These are phyloP conservation scores for Suillus brevipes DNA, from an alignment of 768 basidiomycete species.

Conservation along the genomic window DNA sequence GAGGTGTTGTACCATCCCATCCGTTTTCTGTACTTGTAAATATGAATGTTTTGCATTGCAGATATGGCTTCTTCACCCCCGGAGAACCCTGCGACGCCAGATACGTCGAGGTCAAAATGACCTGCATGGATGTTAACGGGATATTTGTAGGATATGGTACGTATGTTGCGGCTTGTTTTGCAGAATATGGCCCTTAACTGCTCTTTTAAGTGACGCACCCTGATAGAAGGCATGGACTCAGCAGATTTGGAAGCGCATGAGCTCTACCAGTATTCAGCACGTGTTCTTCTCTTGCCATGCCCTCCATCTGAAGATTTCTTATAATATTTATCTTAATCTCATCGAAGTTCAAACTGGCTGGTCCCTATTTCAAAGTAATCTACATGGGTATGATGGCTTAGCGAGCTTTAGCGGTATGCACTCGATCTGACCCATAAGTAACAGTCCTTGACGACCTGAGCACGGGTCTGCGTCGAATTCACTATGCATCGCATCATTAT, in stretches of 20 bases:
- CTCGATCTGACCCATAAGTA: not conserved
- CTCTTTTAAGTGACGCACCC: not conserved
- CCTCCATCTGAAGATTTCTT: not conserved
- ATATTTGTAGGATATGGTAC: slow-evolving; percentile 13
- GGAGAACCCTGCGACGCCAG: slow-evolving; percentile 36
- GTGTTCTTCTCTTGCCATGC: not conserved
- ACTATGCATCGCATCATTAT: not conserved
- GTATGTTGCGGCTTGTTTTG: not conserved
- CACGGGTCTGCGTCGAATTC: not conserved
- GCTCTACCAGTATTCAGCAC: not conserved
- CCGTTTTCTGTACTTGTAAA: slow-evolving; percentile 30
- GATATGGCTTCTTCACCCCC: slow-evolving; percentile 36
- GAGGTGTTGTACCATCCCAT: slow-evolving; percentile 39
- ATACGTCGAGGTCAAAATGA: slow-evolving; percentile 26
- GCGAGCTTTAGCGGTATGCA: not conserved
- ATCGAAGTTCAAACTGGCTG: no score
- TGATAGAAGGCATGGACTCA: not conserved
- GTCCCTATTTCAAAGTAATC: not conserved
- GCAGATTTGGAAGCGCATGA: not conserved
- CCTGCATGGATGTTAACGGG: slow-evolving; percentile 13
- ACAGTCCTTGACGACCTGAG: not conserved
- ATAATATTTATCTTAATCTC: not conserved
- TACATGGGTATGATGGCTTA: not conserved
- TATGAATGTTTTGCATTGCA: slow-evolving; percentile 30
- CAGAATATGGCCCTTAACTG: not conserved